phyloP scores from a whole-genome alignment of 257 asterid species.

The Fraxinus excelsior region DNA sequence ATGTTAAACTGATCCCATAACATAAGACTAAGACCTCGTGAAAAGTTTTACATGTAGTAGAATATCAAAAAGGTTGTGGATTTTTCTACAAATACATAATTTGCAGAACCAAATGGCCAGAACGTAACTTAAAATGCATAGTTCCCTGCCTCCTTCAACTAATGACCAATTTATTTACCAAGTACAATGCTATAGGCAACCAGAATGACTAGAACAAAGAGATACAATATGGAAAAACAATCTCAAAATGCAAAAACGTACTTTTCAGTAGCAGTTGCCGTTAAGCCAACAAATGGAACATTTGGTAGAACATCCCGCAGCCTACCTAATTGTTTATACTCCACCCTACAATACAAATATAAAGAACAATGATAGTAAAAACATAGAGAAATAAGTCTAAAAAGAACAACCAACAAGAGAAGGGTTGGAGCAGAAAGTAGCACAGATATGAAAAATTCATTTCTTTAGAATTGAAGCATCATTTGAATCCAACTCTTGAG shows the following conservation, averaged over 20 bases:
- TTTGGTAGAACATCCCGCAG: slow-evolving; percentile 63
- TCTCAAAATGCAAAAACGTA: slow-evolving; percentile 38
- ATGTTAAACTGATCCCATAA: not conserved
- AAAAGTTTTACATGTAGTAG: too few species aligned
- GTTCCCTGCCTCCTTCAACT: not conserved
- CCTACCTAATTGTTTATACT: slow-evolving; percentile 75
- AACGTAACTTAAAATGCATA: slow-evolving; percentile 6
- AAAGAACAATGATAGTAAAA: slow-evolving; percentile 21
- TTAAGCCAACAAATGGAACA: slow-evolving; percentile 84
- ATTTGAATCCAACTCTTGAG: not conserved
- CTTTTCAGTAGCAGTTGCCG: slow-evolving; percentile 97
- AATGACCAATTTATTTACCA: not conserved
- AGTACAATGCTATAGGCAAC: slow-evolving; percentile 2
- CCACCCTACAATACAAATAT: slow-evolving; percentile 58
- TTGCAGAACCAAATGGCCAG: slow-evolving; percentile 13
- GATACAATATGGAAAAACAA: not conserved
- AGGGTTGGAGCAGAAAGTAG: not conserved
- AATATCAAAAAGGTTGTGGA: not conserved
- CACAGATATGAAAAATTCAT: not conserved
- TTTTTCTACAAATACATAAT: not conserved
- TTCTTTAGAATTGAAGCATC: slow-evolving; percentile 7
- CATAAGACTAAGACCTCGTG: too few species aligned
- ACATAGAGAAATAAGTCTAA: slow-evolving; percentile 14
- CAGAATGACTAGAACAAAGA: not conserved
- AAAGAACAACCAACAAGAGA: slow-evolving; percentile 3